A percentile compares a stretch with the other conserved stretches of the same genome.
These are phyloP conservation scores for Curvularia verruculosa DNA, from an alignment of 2,329 filamentous ascomycete species.

Conservation along the genomic window DNA sequence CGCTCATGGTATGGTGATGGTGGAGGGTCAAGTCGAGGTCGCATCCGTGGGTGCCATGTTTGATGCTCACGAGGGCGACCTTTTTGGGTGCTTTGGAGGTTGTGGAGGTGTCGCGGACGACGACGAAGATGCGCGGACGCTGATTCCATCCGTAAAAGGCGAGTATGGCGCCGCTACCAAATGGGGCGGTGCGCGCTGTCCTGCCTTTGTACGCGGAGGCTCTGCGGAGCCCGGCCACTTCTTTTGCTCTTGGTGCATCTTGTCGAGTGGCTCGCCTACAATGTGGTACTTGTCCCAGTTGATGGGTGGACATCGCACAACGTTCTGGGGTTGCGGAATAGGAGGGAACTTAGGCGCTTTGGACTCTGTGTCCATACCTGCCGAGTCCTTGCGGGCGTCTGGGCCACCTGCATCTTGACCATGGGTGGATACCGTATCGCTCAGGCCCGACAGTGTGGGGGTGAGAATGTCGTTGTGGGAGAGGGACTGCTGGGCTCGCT, in stretches of 20 bases:
- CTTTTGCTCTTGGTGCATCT: conserved; percentile 80
- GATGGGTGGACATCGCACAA: conserved; percentile 85
- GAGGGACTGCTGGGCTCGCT: conserved; percentile 54
- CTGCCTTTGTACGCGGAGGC: conserved; percentile 45
- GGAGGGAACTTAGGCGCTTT: conserved; percentile 58
- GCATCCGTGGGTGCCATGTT: neutral
- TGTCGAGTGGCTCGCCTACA: conserved; percentile 83
- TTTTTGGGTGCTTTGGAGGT: conserved; percentile 40
- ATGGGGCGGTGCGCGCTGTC: conserved; percentile 55
- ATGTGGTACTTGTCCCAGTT: conserved; percentile 96
- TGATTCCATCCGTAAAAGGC: conserved; percentile 61
- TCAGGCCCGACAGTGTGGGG: conserved; percentile 46
- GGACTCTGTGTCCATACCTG: conserved; percentile 20
- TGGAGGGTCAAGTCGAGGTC: neutral
- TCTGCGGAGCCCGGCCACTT: conserved; percentile 50
- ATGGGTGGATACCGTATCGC: conserved; percentile 16
- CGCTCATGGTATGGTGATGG: conserved; percentile 3
- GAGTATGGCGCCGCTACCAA: conserved; percentile 65
- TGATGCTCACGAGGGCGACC: conserved; percentile 32
- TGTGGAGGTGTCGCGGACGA: conserved; percentile 19
- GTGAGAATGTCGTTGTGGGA: conserved; percentile 42
- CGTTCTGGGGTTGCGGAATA: conserved; percentile 78
- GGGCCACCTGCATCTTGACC: conserved; percentile 26
- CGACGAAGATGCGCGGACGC: conserved; percentile 26
- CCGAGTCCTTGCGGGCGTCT: conserved; percentile 40